Conservation (phyloP, 352 stramenopile species). For the Globisporangium solare region DNA sequence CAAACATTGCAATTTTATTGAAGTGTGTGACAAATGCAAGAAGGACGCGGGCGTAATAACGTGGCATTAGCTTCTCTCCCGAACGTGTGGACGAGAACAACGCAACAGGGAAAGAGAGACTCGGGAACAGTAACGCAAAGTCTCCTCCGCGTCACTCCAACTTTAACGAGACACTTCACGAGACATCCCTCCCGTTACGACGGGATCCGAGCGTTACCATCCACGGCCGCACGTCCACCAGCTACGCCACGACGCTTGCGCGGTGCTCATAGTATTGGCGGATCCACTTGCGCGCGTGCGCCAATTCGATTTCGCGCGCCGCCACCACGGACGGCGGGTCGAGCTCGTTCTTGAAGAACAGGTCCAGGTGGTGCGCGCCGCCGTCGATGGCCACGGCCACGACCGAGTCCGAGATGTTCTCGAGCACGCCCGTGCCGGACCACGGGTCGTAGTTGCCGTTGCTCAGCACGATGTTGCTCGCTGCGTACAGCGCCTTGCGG, state of each 20-base stretch:
- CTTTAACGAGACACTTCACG: too few relatives aligned
- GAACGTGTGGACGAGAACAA: too few relatives aligned
- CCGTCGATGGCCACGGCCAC: conserved; percentile 64
- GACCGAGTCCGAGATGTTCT: conserved; percentile 59
- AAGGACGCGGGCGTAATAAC: too few relatives aligned
- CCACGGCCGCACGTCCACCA: not conserved
- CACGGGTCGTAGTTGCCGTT: conserved; percentile 94
- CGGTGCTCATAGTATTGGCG: conserved; percentile 42
- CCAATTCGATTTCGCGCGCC: conserved; percentile 65
- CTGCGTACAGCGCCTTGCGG: conserved; percentile 48
- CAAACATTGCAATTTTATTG: too few relatives aligned
- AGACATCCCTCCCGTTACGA: too few relatives aligned
- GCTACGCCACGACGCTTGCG: conserved; percentile 4
- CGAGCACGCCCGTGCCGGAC: conserved; percentile 84
- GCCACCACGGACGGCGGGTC: conserved; percentile 75
- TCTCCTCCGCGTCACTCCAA: too few relatives aligned
- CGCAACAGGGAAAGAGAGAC: too few relatives aligned
- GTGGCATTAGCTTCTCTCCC: too few relatives aligned
- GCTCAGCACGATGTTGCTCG: conserved; percentile 94
- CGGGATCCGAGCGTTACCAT: too few relatives aligned
- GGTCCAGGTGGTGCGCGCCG: conserved; percentile 87
- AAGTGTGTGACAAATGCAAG: too few relatives aligned
- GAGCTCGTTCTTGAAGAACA: conserved; percentile 88
- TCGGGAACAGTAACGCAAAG: too few relatives aligned
- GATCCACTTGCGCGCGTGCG: conserved; percentile 83